Conservation (phyloP, 208 protist species). For the Trypanosoma brucei region DNA sequence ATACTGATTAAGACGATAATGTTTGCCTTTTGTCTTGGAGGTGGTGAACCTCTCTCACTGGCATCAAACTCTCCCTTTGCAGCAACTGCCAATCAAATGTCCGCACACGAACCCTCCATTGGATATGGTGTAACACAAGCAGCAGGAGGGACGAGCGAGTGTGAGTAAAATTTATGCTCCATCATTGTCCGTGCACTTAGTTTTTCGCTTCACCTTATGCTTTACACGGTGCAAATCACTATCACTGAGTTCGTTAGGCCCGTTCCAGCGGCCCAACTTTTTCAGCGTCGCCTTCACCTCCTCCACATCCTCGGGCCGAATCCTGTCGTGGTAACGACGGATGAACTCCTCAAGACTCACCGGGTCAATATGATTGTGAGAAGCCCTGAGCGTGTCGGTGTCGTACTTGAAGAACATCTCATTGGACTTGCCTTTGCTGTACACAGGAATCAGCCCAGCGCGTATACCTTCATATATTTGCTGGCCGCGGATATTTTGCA, state of each 20-base stretch:
- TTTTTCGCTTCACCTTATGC: constrained; percentile 47
- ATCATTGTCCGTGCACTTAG: constrained; percentile 69
- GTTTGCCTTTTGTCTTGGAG: not conserved
- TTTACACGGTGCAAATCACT: constrained; percentile 69
- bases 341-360: constrained; percentile 75
- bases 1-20: too few species aligned
- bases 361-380: constrained; percentile 81
- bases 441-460: constrained; percentile 68
- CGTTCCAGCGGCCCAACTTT: constrained; percentile 71
- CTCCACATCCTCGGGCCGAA: constrained; percentile 56
- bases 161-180: constrained; percentile 2
- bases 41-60: not conserved
- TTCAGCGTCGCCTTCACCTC: constrained; percentile 67
- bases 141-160: not conserved
- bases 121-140: not conserved
- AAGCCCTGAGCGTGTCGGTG: constrained; percentile 68
- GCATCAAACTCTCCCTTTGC: too few species aligned
- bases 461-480: constrained; percentile 75
- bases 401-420: constrained; percentile 80
- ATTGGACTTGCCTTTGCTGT: constrained; percentile 63
- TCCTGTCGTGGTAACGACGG: constrained; percentile 75
- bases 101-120: not conserved
- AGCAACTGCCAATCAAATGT: too few species aligned
- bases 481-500: constrained; percentile 73
- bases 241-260: constrained; percentile 57